Percentiles rank a stretch among this genome's conserved stretches.
Evolutionary conservation across 2,329 filamentous ascomycete species (phyloP).

Genomic region (Calonectria pteridis): DNA sequence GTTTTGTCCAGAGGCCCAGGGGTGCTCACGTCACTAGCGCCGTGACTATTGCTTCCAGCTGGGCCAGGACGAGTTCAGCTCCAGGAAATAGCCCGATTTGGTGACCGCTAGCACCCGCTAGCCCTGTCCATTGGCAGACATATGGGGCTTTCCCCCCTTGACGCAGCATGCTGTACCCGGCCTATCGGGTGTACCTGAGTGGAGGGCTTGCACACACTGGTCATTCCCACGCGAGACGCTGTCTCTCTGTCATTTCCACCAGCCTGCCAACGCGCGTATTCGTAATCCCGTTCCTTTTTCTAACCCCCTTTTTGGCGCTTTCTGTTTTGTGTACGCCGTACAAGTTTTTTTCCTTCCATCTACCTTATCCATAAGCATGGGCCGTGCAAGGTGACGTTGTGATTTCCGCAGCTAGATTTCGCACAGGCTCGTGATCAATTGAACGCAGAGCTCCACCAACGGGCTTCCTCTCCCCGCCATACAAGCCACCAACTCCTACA

Average conservation of each 20-base stretch:
- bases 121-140: background rate
- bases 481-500: background rate
- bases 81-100: background rate
- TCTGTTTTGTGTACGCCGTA: background rate
- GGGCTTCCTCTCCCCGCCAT: background rate
- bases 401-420: background rate
- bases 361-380: background rate
- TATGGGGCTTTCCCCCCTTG: background rate
- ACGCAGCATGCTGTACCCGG: background rate
- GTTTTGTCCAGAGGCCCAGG: background rate
- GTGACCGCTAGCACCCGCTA: background rate
- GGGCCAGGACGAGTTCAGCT: background rate
- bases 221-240: background rate
- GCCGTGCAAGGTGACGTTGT: background rate
- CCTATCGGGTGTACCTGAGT: background rate
- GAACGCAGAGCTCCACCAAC: background rate
- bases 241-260: background rate
- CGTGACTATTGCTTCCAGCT: conserved; percentile 2
- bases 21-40: background rate
- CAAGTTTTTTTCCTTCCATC: background rate
- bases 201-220: background rate
- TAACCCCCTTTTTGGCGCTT: background rate
- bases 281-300: background rate
- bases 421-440: background rate
- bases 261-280: background rate